A percentile compares a stretch with the other conserved stretches of the same genome.
Evolutionary conservation across 768 basidiomycete species (phyloP).

Genomic region (Butyriboletus loyo): DNA sequence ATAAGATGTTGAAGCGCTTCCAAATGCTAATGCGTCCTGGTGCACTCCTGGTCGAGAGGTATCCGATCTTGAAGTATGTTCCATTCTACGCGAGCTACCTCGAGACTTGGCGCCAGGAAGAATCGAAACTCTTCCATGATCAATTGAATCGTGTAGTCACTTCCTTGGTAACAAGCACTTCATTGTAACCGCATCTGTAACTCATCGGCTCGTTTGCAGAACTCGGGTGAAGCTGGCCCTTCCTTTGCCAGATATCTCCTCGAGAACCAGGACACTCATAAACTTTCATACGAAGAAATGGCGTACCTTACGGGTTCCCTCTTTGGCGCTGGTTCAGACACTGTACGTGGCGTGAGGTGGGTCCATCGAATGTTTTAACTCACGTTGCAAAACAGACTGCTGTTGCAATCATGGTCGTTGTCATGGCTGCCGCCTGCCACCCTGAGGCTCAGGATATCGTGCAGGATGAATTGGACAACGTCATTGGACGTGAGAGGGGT

Average conservation of each 20-base stretch:
- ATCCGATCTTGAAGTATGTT: conserved; percentile 42
- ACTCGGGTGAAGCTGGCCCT: conserved; percentile 24
- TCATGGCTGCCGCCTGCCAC: conserved; percentile 58
- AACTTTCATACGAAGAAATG: conserved; percentile 53
- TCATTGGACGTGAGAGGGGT: conserved; percentile 46
- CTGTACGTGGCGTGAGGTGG: conserved; percentile 30
- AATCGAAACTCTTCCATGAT: conserved; percentile 51
- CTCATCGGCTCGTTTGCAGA: conserved; percentile 13
- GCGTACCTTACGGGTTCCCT: conserved; percentile 63
- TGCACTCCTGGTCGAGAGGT: conserved; percentile 33
- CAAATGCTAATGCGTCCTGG: conserved; percentile 37
- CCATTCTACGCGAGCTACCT: conserved; percentile 63
- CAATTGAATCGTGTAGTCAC: conserved; percentile 46
- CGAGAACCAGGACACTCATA: conserved; percentile 51
- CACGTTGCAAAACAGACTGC: conserved; percentile 37
- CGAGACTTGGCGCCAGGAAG: conserved; percentile 52
- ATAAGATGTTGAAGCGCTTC: conserved; percentile 35
- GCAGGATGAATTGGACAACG: conserved; percentile 52
- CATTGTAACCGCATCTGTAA: background rate
- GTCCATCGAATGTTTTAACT: background rate
- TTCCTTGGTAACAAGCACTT: conserved; percentile 38
- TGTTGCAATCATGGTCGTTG: conserved; percentile 50
- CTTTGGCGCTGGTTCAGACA: conserved; percentile 67
- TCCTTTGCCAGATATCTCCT: conserved; percentile 59
- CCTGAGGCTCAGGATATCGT: conserved; percentile 50